A percentile compares a stretch with the other conserved stretches of the same genome.
Conservation (phyloP, 2,329 filamentous ascomycete genomes). For the Endothia cerciana region DNA sequence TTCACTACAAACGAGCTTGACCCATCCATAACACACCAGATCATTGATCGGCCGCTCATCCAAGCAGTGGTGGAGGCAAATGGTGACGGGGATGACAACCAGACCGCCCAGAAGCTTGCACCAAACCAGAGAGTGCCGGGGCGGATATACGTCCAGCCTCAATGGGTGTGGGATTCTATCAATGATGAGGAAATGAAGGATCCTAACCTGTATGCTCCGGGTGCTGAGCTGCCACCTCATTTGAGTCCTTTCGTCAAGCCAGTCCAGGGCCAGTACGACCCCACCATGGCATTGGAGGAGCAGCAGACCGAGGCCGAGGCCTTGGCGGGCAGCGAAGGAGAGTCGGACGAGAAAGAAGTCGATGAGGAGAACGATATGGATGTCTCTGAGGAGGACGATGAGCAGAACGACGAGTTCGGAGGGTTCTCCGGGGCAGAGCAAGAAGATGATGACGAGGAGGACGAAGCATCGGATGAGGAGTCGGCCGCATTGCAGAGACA, state of each 20-base stretch:
- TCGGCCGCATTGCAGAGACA: slow-evolving; percentile 73
- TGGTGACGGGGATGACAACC: slow-evolving; percentile 60
- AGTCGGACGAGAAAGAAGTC: slow-evolving; percentile 48
- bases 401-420: slow-evolving; percentile 49
- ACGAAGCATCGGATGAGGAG: slow-evolving; percentile 60
- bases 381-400: slow-evolving; percentile 49
- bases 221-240: slow-evolving; percentile 88
- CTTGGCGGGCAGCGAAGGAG: slow-evolving; percentile 57
- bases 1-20: slow-evolving; percentile 91
- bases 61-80: slow-evolving; percentile 59
- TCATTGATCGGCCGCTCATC: slow-evolving; percentile 86
- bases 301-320: slow-evolving; percentile 89
- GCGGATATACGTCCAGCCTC: slow-evolving; percentile 89
- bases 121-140: slow-evolving; percentile 81
- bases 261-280: slow-evolving; percentile 87
- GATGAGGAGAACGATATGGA: slow-evolving; percentile 54
- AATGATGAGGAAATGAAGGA: slow-evolving; percentile 89
- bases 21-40: slow-evolving; percentile 89
- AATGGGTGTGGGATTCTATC: slow-evolving; percentile 98
- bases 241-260: slow-evolving; percentile 93
- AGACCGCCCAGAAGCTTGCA: slow-evolving; percentile 61
- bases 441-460: slow-evolving; percentile 51
- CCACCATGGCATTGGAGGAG: slow-evolving; percentile 80
- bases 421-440: slow-evolving; percentile 54
- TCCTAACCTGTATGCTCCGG: slow-evolving; percentile 86